phyloP scores from a whole-genome alignment of 805 yeast species.

The Komagataella pastoris region DNA sequence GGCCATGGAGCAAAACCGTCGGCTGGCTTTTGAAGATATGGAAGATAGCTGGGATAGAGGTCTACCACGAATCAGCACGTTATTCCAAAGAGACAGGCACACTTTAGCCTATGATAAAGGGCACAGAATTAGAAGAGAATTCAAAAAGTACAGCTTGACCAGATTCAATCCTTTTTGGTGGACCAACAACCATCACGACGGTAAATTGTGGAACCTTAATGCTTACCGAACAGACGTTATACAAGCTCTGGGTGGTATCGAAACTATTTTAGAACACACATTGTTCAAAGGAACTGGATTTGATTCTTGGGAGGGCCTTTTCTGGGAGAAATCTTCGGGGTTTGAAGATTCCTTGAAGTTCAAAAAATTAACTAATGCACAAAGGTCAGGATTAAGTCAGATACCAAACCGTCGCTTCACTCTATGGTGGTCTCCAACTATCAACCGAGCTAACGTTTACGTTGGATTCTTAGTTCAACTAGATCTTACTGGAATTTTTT shows the following conservation, averaged over 20 bases:
- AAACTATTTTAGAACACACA: conserved; percentile 90
- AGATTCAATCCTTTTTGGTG: conserved; percentile 92
- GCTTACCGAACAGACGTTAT: conserved; percentile 92
- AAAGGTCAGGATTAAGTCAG: conserved; percentile 91
- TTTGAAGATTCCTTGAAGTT: conserved; percentile 93
- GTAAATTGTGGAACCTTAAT: conserved; percentile 87
- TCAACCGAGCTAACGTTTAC: conserved; percentile 93
- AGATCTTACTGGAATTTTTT: conserved; percentile 90
- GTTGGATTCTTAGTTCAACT: conserved; percentile 95
- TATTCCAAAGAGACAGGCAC: conserved; percentile 90
- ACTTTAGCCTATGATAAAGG: conserved; percentile 93
- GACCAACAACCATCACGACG: conserved; percentile 89
- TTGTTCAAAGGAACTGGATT: conserved; percentile 95
- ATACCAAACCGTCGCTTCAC: conserved; percentile 96
- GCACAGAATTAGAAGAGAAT: conserved; percentile 71
- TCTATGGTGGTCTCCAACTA: conserved; percentile 99
- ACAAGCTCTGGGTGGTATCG: conserved; percentile 95
- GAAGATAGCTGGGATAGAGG: conserved; percentile 97
- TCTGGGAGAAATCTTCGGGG: conserved; percentile 97
- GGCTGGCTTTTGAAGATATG: conserved; percentile 83
- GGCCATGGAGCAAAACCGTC: conserved; percentile 72
- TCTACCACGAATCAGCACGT: conserved; percentile 86
- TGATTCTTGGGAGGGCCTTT: conserved; percentile 95
- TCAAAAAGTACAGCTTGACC: conserved; percentile 57
- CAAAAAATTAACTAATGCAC: conserved; percentile 93